A percentile compares a stretch with the other conserved stretches of the same genome.
phyloP scores from a whole-genome alignment of 257 asterid genomes.

The Schizonepeta tenuifolia region DNA sequence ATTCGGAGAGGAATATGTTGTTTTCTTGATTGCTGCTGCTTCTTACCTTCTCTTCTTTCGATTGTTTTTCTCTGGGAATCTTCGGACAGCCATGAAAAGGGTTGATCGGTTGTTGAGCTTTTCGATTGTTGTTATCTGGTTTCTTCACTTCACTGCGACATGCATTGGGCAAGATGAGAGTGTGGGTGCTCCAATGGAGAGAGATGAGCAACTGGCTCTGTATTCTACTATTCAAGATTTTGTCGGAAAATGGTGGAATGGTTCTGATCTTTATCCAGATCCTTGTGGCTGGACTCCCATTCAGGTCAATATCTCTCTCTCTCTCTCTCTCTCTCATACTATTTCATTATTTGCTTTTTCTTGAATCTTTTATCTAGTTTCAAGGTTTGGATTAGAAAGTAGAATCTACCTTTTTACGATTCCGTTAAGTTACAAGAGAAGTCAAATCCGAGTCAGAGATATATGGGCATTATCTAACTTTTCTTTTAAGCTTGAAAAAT shows the following conservation, averaged over 20 bases:
- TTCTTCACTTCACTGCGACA: conserved; percentile 33
- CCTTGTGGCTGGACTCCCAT: conserved; percentile 99
- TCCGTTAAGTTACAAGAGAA: conserved; percentile 16
- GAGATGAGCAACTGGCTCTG: conserved; percentile 67
- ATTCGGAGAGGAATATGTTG: background rate
- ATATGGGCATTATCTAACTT: conserved; percentile 22
- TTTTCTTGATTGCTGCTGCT: conserved; percentile 2
- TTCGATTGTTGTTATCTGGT: conserved; percentile 37
- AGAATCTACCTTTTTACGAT: conserved; percentile 27
- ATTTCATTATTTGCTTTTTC: background rate
- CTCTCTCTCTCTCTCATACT: background rate
- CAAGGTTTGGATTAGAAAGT: conserved; percentile 32
- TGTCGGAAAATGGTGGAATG: conserved; percentile 98
- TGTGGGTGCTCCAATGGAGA: conserved; percentile 69
- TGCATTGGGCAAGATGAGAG: conserved; percentile 67
- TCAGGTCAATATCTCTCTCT: conserved; percentile 45
- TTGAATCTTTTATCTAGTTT: conserved; percentile 17
- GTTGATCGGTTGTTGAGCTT: conserved; percentile 29
- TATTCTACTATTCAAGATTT: conserved; percentile 86
- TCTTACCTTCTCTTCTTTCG: background rate
- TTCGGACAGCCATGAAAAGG: conserved; percentile 46
- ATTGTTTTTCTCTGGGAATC: background rate
- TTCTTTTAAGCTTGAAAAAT: background rate
- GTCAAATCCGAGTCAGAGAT: conserved; percentile 37
- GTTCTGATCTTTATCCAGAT: conserved; percentile 98